Base-by-base conservation (phyloP, 106 monocot species). In the Allium sativum region DNA sequence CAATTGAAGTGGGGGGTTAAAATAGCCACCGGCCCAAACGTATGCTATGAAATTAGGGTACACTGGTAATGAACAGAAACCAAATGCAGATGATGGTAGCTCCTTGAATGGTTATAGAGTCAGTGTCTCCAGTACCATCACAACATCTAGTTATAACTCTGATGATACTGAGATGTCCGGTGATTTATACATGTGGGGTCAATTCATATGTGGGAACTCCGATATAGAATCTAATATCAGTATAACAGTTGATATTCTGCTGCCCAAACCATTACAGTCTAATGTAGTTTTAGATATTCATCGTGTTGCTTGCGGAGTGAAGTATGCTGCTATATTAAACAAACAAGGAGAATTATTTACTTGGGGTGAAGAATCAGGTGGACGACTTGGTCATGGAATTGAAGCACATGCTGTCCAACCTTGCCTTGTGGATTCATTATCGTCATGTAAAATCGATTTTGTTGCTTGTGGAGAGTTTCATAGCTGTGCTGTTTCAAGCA, bases 321-420 rank as follows among this genome's bases (percentile, higher is more conserved):
- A 72, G 55, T 88, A 93, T 79, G 84, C 82, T 72, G 84, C 84
- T 41, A 45, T 93, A 15, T 72, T 93, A 45, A 84, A 84, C 13
- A 79, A 56, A 73, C 76, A 82, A 31, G 82, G 93, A 13, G 93
- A 93, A 61, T 42, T 88, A 21, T 93, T 93, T n/a, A 88, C 93
- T 65, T 93, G 93, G 93, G 93, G 93, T 70, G 93, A 88, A 73
- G 88, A 93, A 75, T 88, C 75, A 53, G 87, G 87, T 15, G 92
- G 92, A 0, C 79, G 87, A 16, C 84, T 92, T 67, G 92, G 92
- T 16, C 92, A 87, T 88, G 93, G 88, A 54, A 68, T 69, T 56
- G 70, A 70, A 44, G 74, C 57, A 12, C 88, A 93, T 74, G 66
- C 56, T 48, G 68, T 74, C 55, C 87, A 84, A 46, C 93, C 93